These are phyloP conservation scores for Mycena chlorophos DNA, from an alignment of 768 basidiomycete genomes.

Conservation along the genomic window DNA sequence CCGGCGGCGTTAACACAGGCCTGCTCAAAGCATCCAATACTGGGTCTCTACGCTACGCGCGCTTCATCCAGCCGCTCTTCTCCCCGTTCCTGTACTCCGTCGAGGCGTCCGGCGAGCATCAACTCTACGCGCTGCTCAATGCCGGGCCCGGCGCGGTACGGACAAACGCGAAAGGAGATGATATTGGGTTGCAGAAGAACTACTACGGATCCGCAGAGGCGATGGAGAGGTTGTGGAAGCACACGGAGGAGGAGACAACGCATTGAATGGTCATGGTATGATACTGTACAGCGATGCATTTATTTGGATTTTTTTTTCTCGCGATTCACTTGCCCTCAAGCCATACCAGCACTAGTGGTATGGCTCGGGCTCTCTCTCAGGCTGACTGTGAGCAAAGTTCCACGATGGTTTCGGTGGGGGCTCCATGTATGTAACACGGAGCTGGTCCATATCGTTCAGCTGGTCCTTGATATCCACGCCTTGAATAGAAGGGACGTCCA, in stretches of 20 bases:
- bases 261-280: background rate
- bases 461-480: no score
- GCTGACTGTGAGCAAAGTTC: no score
- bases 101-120: constrained; percentile 15
- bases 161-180: constrained; percentile 11
- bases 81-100: constrained; percentile 12
- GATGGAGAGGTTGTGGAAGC: constrained; percentile 15
- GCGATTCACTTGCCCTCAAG: background rate
- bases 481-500: no score
- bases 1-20: constrained; percentile 18
- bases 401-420: no score
- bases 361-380: no score
- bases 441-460: no score
- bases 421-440: no score
- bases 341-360: no score
- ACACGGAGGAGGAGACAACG: constrained; percentile 17
- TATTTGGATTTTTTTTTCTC: background rate
- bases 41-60: background rate
- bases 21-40: constrained; percentile 6
- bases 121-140: constrained; percentile 15
- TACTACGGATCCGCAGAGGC: constrained; percentile 11
- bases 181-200: constrained; percentile 6
- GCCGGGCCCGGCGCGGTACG: constrained; percentile 12
- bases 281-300: background rate
- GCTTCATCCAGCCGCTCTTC: constrained; percentile 3